Conservation (phyloP, 1,284 basidiomycete species). For the Volvariella surrecta region DNA sequence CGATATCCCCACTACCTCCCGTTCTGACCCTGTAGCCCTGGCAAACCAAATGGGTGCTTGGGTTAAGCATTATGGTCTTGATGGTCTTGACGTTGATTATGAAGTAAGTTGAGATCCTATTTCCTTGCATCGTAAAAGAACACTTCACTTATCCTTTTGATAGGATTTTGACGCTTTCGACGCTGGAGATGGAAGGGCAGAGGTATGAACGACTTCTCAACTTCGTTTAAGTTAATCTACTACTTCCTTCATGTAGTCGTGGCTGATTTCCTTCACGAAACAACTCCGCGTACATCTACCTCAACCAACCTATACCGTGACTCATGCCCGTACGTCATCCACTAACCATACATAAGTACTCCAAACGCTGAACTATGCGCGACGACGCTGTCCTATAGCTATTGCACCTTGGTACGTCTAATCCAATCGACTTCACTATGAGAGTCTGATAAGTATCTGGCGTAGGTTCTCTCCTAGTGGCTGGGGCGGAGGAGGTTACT, state of each 20-base stretch:
- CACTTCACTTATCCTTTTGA: no score
- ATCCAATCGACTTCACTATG: conserved; percentile 2
- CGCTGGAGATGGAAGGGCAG: conserved; percentile 28
- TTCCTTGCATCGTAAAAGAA: no score
- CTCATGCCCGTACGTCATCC: conserved; percentile 27
- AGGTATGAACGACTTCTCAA: conserved; percentile 16
- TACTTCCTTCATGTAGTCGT: conserved; percentile 19
- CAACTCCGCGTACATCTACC: conserved; percentile 31
- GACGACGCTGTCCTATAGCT: no score
- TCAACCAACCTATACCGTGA: conserved; percentile 30
- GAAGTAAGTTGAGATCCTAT: conserved; percentile 29
- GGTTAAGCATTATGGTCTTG: conserved; percentile 40
- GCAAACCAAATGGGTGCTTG: conserved; percentile 42
- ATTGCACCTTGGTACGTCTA: conserved; percentile 41
- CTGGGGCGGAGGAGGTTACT: conserved; percentile 52
- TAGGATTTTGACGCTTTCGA: conserved; percentile 41
- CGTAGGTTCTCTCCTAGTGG: conserved; percentile 40
- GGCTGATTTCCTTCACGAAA: conserved; percentile 36
- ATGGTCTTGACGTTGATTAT: conserved; percentile 50
- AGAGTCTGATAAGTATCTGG: conserved; percentile 5
- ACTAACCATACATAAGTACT: conserved; percentile 1
- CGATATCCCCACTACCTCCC: conserved; percentile 38
- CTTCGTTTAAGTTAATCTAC: not conserved
- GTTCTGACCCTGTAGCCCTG: conserved; percentile 34
- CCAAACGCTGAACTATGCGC: not conserved